Evolutionary conservation across 2,329 filamentous ascomycete genomes (phyloP).

Genomic region (Plenodomus tracheiphilus): DNA sequence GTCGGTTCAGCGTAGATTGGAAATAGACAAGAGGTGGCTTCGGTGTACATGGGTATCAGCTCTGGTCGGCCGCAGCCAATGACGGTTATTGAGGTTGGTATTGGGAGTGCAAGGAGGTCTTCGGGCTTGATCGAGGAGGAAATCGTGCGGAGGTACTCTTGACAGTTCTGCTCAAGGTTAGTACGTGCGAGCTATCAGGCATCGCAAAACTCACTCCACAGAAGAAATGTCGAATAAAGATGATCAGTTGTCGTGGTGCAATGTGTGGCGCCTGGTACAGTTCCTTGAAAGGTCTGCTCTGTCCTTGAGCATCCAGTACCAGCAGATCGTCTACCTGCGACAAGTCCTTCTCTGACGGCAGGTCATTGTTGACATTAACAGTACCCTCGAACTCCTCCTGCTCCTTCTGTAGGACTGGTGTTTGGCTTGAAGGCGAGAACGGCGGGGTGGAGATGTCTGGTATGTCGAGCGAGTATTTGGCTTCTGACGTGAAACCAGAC

Average conservation of each 20-base stretch:
- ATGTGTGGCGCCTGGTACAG: slow-evolving; percentile 41
- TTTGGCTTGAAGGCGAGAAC: slow-evolving; percentile 38
- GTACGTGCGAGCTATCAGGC: not conserved
- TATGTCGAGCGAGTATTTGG: slow-evolving; percentile 20
- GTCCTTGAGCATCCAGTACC: slow-evolving; percentile 41
- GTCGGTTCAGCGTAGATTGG: slow-evolving; percentile 79
- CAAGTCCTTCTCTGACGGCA: slow-evolving; percentile 38
- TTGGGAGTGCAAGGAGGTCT: slow-evolving; percentile 52
- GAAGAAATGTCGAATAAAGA: slow-evolving; percentile 81
- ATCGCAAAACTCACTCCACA: slow-evolving; percentile 64
- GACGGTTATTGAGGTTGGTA: slow-evolving; percentile 65
- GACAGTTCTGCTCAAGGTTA: slow-evolving; percentile 63
- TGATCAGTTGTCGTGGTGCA: slow-evolving; percentile 61
- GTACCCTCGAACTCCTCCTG: slow-evolving; percentile 40
- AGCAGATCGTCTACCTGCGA: slow-evolving; percentile 35
- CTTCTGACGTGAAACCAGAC: slow-evolving; percentile 15
- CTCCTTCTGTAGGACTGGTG: slow-evolving; percentile 35
- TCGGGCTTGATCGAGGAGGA: slow-evolving; percentile 58
- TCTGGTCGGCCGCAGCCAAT: slow-evolving; percentile 72
- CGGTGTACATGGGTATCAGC: slow-evolving; percentile 68
- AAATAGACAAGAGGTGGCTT: slow-evolving; percentile 67
- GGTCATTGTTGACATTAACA: slow-evolving; percentile 42
- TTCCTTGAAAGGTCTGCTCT: slow-evolving; percentile 42
- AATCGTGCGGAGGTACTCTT: slow-evolving; percentile 70
- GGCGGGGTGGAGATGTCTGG: slow-evolving; percentile 25